Evolutionary conservation across 176 grass and related monocot species (phyloP), one percentile per base, ranked within the genome.

Genomic region (Cocos nucifera): DNA sequence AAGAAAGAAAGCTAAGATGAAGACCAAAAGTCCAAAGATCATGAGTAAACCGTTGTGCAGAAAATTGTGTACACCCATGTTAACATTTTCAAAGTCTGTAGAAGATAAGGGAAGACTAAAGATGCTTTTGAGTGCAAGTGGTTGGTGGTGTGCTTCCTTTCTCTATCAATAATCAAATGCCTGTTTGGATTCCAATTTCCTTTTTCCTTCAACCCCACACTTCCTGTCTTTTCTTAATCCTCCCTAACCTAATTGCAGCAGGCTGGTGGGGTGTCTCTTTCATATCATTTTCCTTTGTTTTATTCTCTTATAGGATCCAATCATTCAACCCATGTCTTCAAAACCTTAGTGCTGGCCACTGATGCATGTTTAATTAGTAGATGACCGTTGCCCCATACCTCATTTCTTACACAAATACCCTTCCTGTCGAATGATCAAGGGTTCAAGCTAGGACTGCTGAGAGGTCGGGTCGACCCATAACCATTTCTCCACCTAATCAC

Each of bases 181-280:
- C 19, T 56, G 12, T 12, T 56, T 56, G 54, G 54, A 56, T 56
- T 56, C 54, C 54, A 56, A 56, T 56, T 56, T 22, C 54, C 8
- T 21, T 21, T 21, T 21, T 21, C 21, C 5, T 14, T 22, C 22
- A 7, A 20, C 9, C 19, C 54, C 19, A 12, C 8, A 4, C 22
- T 19, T 56, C 9, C 22, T 20, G 8, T 14, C 10, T 14, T 12
- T 23, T 23, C n/a, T 23, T 56, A 22, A 56, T 56, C 54, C 20
- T 56, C 19, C 20, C 10, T 12, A 21, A 12, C 54, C 54, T 22
- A 23, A 56, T 2, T 23, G n/a, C 22, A 56, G 19, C 2, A 56
- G 54, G 54, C 9, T 22, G 54, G 54, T 56, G 54, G 53, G 6
- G 2, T 22, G 54, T 56, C 54, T 56, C 19, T 22, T 22, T 56